Conservation (phyloP, 1,284 basidiomycete genomes). For the Pholiota adiposa region DNA sequence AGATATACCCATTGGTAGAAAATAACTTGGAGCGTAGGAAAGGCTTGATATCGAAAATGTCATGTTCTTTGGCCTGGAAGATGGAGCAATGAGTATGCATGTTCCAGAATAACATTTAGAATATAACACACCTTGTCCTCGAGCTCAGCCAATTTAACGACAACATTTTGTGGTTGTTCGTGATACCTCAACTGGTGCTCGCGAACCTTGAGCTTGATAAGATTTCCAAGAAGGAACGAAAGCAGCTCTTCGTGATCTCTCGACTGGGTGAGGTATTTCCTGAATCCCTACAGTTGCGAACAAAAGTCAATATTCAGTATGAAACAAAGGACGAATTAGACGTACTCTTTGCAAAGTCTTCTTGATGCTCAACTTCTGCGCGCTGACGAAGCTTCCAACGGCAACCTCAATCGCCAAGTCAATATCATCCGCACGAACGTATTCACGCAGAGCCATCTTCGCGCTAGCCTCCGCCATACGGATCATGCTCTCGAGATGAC, state of each 20-base stretch:
- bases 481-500: constrained; percentile 99
- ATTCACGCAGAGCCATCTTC: constrained; percentile 98
- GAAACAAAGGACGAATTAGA: constrained; percentile 23
- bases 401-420: constrained; percentile 97
- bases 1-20: constrained; percentile 86
- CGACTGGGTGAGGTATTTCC: constrained; percentile 95
- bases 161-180: constrained; percentile 76
- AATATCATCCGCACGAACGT: constrained; percentile 95
- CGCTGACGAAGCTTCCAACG: constrained; percentile 92
- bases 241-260: constrained; percentile 96
- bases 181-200: constrained; percentile 79
- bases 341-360: constrained; percentile 93
- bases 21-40: constrained; percentile 91
- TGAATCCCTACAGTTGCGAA: constrained; percentile 75
- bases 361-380: constrained; percentile 99
- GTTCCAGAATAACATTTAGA: background rate
- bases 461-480: constrained; percentile 98
- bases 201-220: constrained; percentile 94
- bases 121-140: constrained; percentile 73
- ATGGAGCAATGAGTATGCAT: background rate
- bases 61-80: constrained; percentile 86
- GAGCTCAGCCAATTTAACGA: constrained; percentile 78
- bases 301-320: constrained; percentile 9
- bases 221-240: constrained; percentile 91
- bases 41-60: constrained; percentile 88